Base-by-base conservation (phyloP, 2,329 filamentous ascomycete species). In the Talaromyces sp. region DNA sequence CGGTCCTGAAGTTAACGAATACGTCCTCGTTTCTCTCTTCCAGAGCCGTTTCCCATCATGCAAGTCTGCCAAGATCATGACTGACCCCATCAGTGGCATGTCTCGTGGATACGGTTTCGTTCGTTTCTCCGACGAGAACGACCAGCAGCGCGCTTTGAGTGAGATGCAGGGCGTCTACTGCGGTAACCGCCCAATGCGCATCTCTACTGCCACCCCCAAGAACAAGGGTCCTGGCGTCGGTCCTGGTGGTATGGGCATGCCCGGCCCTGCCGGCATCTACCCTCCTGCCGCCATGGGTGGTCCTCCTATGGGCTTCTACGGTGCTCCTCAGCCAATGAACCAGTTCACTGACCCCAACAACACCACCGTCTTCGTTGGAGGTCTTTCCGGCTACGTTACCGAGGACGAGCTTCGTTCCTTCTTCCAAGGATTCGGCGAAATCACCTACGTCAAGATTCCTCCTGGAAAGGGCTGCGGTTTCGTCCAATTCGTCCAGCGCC, bases 51-150 rank as follows among this genome's bases (percentile, higher is more conserved):
- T 96, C 85, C 91, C 91, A 0, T 96, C 93, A 8, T 98, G 94
- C 91, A 98, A 98, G 85, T 97, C 93, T 43, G 95, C 95, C 75
- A 99, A 99, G 86, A 99, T 99, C 81, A 99, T 99, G 95, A 97
- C 94, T 67, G 95, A 99, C 75, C 94, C 95, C 68, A 95, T 98
- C 81, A 96, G 91, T 69, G 95, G 95, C 72, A 94, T 98, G 87
- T 97, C 93, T 69, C 93, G 95, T 69, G 95, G 95, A 65, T 99
- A 99, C 75, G 95, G 95, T 56, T 99, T 99, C 74, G 95, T 99
- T 62, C 92, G 95, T 71, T 99, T 99, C 83, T 92, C 92, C 61
- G 92, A 96, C 71, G 94, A 98, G 83, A 87, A 89, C 71, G 95
- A 99, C 75, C 94, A 98, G 83, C 94, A 99, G 83, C 92, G 93